Base-by-base conservation (phyloP, 2,329 filamentous ascomycete species). In the Fusarium beomiforme region DNA sequence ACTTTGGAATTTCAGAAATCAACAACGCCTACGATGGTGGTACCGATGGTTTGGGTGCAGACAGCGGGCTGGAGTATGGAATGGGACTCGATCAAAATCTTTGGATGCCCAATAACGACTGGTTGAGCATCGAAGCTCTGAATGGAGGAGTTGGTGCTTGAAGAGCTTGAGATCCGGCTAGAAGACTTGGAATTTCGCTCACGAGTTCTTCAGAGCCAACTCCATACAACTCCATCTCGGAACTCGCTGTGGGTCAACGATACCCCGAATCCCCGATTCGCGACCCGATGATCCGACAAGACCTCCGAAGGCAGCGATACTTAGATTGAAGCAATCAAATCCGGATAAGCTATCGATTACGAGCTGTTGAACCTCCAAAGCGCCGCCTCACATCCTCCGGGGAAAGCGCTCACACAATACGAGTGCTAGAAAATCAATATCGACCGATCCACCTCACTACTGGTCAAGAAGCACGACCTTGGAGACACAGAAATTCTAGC, bases 21-120 rank as follows among this genome's bases (percentile, higher is more conserved):
- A 86, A 85, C 51, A 86, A 85, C 41, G 84, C 84, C 1, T 86
- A 86, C 49, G 85, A 86, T 58, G 84, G 85, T 4, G 83, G 84
- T 0, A 79, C 85, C 58, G 84, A 85, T 49, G 82, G 82, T 0
- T 78, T 86, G 3, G 84, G 84, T 29, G 79, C 85, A 24, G 84
- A 85, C 23, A 80, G 83, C 31, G 84, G 83, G 21, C 79, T 82
- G 5, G 80, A 81, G 33, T 79, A 80, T 43, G 77, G 82, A 2
- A 84, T 85, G 70, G 83, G 83, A 4, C 79, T 83, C 26, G 82
- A 83, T 50, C 72, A 79, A 55, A 79, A 79, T 17, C 61, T 81
- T 29, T 82, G 80, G 80, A 78, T 78, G 43, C 76, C 79, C 6
- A 78, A 68, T 26, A 75, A 77, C 6, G 80, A 78, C 50, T 80